Evolutionary conservation across 2,329 filamentous ascomycete species (phyloP).

Genomic region (Teratosphaeria viscida): DNA sequence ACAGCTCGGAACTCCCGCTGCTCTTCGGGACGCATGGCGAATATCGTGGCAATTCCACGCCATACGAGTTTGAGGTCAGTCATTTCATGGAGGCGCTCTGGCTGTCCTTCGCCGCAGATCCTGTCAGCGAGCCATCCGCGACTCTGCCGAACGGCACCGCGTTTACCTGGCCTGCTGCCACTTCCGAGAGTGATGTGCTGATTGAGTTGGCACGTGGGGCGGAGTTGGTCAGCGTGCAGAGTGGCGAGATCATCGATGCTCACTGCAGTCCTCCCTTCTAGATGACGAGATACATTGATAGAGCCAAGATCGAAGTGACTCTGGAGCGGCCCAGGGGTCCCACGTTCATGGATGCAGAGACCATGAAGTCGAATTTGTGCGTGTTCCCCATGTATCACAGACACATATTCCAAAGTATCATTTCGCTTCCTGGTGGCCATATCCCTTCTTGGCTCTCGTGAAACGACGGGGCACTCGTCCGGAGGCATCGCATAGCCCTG

Average conservation of each 20-base stretch:
- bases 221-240: not conserved
- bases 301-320: no score
- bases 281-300: not conserved
- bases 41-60: constrained; percentile 11
- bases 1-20: constrained; percentile 27
- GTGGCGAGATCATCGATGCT: not conserved
- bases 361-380: no score
- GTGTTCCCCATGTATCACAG: no score
- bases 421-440: not conserved
- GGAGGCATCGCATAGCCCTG: not conserved
- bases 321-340: no score
- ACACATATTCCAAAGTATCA: not conserved
- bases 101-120: not conserved
- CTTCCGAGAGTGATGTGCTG: not conserved
- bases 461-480: not conserved
- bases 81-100: constrained; percentile 24
- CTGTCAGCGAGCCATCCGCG: not conserved
- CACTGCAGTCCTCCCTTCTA: not conserved
- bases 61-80: constrained; percentile 17
- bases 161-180: constrained; percentile 1
- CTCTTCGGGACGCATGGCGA: constrained; percentile 29
- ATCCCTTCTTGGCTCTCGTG: not conserved
- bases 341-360: no score
- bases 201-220: constrained; percentile 1
- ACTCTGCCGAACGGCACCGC: not conserved